Percentiles rank a stretch among this genome's conserved stretches.
These are phyloP conservation scores for Sophora flavescens DNA, from an alignment of 306 rosid genomes.

Conservation along the genomic window DNA sequence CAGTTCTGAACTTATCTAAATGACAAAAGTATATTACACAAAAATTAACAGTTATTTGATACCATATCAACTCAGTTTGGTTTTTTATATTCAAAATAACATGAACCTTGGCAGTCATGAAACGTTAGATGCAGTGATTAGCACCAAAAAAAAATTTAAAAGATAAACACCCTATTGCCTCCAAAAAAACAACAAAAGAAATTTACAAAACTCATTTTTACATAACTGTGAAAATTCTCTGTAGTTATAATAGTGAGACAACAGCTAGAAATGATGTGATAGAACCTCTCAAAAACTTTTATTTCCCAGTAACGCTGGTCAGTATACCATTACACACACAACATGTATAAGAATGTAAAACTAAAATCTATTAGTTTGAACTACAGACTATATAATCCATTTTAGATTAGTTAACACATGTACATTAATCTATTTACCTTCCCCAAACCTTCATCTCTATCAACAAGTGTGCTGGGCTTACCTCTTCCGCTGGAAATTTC, in stretches of 20 bases:
- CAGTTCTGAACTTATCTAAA: conserved; percentile 17
- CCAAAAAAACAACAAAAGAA: conserved; percentile 14
- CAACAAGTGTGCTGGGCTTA: conserved; percentile 65
- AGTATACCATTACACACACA: neutral
- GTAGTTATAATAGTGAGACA: conserved; percentile 9
- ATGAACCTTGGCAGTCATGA: conserved; percentile 22
- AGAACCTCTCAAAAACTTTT: conserved; percentile 22
- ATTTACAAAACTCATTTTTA: neutral
- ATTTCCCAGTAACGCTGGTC: conserved; percentile 20
- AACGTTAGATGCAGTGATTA: conserved; percentile 21
- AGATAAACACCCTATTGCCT: neutral
- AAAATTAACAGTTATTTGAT: conserved; percentile 17
- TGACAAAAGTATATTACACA: conserved; percentile 33
- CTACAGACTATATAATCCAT: conserved; percentile 16
- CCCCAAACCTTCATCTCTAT: conserved; percentile 87
- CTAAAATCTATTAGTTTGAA: conserved; percentile 28
- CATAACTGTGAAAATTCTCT: conserved; percentile 13
- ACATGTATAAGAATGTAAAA: neutral
- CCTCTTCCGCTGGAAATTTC: conserved; percentile 75
- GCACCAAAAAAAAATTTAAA: conserved; percentile 12
- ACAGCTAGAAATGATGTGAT: neutral
- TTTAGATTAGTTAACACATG: conserved; percentile 27
- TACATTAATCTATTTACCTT: conserved; percentile 62
- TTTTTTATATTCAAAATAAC: conserved; percentile 23
- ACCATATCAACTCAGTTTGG: conserved; percentile 16